Evolutionary conservation across 2,329 filamentous ascomycete species (phyloP).

Genomic region (Cladosporium austrohemisphaericum): DNA sequence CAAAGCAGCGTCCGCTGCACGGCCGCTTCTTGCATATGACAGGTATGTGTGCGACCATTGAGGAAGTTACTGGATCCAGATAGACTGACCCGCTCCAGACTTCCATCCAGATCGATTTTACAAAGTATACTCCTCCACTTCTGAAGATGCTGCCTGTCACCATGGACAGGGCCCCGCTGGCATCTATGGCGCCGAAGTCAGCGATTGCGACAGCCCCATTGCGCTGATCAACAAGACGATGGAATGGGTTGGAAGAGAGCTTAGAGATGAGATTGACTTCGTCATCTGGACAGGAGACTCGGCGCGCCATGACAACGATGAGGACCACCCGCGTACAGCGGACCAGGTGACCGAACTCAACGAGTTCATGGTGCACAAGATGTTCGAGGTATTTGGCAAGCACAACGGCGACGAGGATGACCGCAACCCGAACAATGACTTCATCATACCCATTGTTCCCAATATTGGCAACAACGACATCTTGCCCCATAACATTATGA

Average conservation of each 20-base stretch:
- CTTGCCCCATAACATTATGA: constrained; percentile 91
- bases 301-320: constrained; percentile 39
- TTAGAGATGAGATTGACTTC: constrained; percentile 38
- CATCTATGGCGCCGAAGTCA: constrained; percentile 77
- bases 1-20: constrained; percentile 30
- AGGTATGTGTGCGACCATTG: constrained; percentile 52
- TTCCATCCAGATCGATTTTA: constrained; percentile 90
- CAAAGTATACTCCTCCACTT: constrained; percentile 69
- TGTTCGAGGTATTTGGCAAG: constrained; percentile 67
- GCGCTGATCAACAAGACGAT: constrained; percentile 84
- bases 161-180: constrained; percentile 72
- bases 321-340: constrained; percentile 66
- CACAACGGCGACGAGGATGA: constrained; percentile 47
- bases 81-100: constrained; percentile 52
- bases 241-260: constrained; percentile 66
- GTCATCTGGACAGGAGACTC: constrained; percentile 40
- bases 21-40: constrained; percentile 86
- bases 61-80: constrained; percentile 18
- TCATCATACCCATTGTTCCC: constrained; percentile 76
- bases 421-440: constrained; percentile 52
- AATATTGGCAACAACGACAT: constrained; percentile 98
- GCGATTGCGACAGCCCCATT: constrained; percentile 81
- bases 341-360: constrained; percentile 77
- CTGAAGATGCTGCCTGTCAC: constrained; percentile 70
- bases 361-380: constrained; percentile 68